Base-by-base conservation (phyloP, 164 flowering plant species). In the Sedum album region DNA sequence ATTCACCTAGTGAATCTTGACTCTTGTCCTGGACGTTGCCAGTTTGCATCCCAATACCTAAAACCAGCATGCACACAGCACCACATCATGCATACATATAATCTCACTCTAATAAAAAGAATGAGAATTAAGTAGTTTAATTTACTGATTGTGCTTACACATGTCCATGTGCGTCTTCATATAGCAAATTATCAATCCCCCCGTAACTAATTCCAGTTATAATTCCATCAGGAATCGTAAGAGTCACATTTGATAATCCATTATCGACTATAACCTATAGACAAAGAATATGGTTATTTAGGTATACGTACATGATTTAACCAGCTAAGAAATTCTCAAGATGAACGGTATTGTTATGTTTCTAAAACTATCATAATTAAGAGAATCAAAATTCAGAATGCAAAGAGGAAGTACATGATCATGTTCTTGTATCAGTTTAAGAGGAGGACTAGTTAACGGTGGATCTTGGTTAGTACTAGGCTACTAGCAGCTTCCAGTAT, bases 231-330 rank as follows among this genome's bases (percentile, higher is more conserved):
- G 86, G 86, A 3, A 65, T 73, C 11, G 82, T 71, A 26, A 85
- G 30, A 0, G 85, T 83, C 18, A 85, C 78, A 71, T 72, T 77
- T 21, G 78, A 39, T 1, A 83, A 41, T 18, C 85, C 88, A 68
- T 85, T 85, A 38, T 77, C 82, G 71, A 83, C 77, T 33, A 77
- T 73, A 66, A 83, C 85, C 86, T 83, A 30, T 44, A 6, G 13
- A 13, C 15, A 44, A 44, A 17, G 18, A 44, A 44, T n/a, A n/a
- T n/a, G n/a, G n/a, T n/a, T n/a, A n/a, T n/a, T n/a, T n/a, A n/a
- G n/a, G n/a, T n/a, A n/a, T n/a, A n/a, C n/a, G n/a, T n/a, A n/a
- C n/a, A n/a, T n/a, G n/a, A n/a, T n/a, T n/a, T n/a, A n/a, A n/a
- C n/a, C n/a, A n/a, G n/a, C n/a, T n/a, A n/a, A n/a, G n/a, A n/a